Percentiles rank a stretch among this genome's conserved stretches.
These are phyloP conservation scores for Apocynum venetum DNA, from an alignment of 257 asterid species.

Conservation along the genomic window DNA sequence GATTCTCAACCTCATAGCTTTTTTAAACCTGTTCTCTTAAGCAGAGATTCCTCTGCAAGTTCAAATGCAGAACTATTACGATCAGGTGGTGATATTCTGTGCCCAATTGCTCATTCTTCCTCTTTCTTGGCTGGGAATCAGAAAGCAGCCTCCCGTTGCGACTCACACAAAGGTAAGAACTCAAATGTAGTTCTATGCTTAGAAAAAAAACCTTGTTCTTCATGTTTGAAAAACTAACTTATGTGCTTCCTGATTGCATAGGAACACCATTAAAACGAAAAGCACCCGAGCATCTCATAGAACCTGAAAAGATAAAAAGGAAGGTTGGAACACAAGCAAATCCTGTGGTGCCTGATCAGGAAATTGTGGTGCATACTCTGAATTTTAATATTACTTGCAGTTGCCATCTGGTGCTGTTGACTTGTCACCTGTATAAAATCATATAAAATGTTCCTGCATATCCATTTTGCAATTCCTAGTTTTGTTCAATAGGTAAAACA, in stretches of 20 bases:
- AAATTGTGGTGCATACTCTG: constrained; percentile 32
- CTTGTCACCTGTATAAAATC: not conserved
- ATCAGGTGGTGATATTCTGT: constrained; percentile 25
- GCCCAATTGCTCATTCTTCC: constrained; percentile 15
- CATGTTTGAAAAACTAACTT: not conserved
- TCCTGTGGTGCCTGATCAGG: constrained; percentile 11
- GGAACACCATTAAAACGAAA: constrained; percentile 50
- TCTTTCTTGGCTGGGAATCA: constrained; percentile 23
- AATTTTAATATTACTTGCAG: not conserved
- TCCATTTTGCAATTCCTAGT: not conserved
- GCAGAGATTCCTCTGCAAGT: constrained; percentile 29
- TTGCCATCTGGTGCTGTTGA: not conserved
- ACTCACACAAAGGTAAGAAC: constrained; percentile 4
- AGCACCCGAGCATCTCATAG: constrained; percentile 32
- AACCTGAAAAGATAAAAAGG: constrained; percentile 44
- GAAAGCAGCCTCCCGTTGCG: constrained; percentile 1
- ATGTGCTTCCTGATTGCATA: constrained; percentile 20
- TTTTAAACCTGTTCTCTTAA: constrained; percentile 46
- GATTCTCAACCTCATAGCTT: constrained; percentile 31
- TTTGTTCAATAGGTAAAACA: not conserved
- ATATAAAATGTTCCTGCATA: not conserved
- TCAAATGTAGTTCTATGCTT: not conserved
- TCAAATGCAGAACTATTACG: constrained; percentile 26
- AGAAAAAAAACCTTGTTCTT: not conserved
- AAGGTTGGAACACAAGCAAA: constrained; percentile 26